These are phyloP conservation scores for Aspergillus persii DNA, from an alignment of 2,329 filamentous ascomycete genomes.

Conservation along the genomic window DNA sequence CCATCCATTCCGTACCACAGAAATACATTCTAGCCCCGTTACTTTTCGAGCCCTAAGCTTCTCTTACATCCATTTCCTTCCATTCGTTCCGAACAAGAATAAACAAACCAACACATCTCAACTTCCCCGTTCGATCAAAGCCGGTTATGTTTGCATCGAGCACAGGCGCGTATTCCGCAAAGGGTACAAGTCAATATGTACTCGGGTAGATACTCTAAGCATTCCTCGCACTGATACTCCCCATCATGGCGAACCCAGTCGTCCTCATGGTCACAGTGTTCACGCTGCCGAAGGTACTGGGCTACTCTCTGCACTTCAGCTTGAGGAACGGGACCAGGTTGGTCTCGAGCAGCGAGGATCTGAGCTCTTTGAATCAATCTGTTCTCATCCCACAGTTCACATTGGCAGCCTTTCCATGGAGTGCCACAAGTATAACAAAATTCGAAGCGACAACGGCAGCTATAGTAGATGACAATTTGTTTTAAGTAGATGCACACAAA, in stretches of 20 bases:
- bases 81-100: too few relatives aligned
- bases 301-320: slow-evolving; percentile 5
- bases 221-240: slow-evolving; percentile 6
- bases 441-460: slow-evolving; percentile 28
- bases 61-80: background rate
- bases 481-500: too few relatives aligned
- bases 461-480: slow-evolving; percentile 1
- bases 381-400: slow-evolving; percentile 26
- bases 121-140: slow-evolving; percentile 1
- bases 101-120: background rate
- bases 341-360: slow-evolving; percentile 2
- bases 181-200: slow-evolving; percentile 10
- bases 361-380: slow-evolving; percentile 16
- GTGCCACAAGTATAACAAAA: slow-evolving; percentile 34
- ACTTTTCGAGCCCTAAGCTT: background rate
- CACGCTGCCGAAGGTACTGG: slow-evolving; percentile 11
- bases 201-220: slow-evolving; percentile 1
- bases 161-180: slow-evolving; percentile 10
- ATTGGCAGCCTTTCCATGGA: slow-evolving; percentile 28
- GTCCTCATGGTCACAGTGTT: slow-evolving; percentile 15
- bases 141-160: slow-evolving; percentile 13
- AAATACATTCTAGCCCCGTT: background rate
- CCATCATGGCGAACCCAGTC: slow-evolving; percentile 7
- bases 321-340: background rate
- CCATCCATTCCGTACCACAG: too few relatives aligned